These are phyloP conservation scores for Lasiodiplodia gonubiensis DNA, from an alignment of 2,329 filamentous ascomycete species.

Conservation along the genomic window DNA sequence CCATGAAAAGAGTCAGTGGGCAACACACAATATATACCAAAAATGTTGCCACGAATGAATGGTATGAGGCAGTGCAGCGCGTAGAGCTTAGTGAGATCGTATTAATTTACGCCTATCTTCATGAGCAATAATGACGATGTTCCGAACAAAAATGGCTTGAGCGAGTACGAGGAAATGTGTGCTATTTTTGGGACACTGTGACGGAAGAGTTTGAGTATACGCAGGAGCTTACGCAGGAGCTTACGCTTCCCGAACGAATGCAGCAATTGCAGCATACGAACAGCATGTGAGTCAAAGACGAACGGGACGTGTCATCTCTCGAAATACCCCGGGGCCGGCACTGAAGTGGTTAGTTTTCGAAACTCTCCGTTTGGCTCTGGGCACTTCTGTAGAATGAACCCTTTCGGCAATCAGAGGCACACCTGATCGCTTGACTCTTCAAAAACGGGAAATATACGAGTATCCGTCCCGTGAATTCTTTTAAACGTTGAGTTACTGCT, in stretches of 20 bases:
- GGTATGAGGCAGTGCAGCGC: too few relatives aligned
- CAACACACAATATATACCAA: background rate
- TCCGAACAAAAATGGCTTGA: background rate
- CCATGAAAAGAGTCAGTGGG: background rate
- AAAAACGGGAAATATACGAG: background rate
- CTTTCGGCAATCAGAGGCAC: background rate
- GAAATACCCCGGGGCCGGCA: background rate
- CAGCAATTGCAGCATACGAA: background rate
- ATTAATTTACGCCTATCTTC: too few relatives aligned
- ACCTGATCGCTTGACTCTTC: background rate
- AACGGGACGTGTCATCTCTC: background rate
- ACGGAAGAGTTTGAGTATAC: background rate
- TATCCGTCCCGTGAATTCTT: background rate
- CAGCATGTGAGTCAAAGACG: background rate
- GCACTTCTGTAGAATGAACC: background rate
- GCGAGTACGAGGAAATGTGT: background rate
- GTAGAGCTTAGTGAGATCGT: too few relatives aligned
- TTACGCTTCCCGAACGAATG: background rate
- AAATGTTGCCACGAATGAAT: too few relatives aligned
- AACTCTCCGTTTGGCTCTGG: background rate
- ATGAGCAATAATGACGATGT: background rate
- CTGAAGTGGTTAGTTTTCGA: background rate
- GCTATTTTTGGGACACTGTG: background rate
- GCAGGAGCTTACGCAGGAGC: background rate
- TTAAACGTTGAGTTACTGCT: background rate